Percentiles rank a stretch among this genome's conserved stretches.
Evolutionary conservation across 352 stramenopile species (phyloP).

Genomic region (Phytophthora pini): DNA sequence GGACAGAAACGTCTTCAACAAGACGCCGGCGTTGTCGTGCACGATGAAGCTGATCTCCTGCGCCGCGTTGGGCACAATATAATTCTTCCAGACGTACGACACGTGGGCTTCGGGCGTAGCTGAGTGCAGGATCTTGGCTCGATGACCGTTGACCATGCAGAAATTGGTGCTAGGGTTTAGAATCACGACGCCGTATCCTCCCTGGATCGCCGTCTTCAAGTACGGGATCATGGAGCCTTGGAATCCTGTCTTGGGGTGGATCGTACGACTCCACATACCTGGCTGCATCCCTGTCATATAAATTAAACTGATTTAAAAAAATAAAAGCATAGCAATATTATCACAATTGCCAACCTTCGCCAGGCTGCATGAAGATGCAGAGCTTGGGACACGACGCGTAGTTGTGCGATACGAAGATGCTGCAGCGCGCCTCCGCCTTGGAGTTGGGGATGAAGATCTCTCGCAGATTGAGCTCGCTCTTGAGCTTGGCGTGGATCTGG

Average conservation of each 20-base stretch:
- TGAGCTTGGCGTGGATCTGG: slow-evolving; percentile 88
- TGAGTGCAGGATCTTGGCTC: slow-evolving; percentile 85
- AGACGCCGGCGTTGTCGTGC: slow-evolving; percentile 67
- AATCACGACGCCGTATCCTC: slow-evolving; percentile 82
- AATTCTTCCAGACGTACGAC: slow-evolving; percentile 88
- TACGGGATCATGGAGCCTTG: slow-evolving; percentile 91
- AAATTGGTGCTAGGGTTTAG: slow-evolving; percentile 88
- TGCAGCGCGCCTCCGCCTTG: slow-evolving; percentile 87
- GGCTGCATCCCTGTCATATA: slow-evolving; percentile 58
- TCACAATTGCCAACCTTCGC: slow-evolving; percentile 41
- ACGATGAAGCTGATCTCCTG: slow-evolving; percentile 89
- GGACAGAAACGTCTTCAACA: slow-evolving; percentile 79
- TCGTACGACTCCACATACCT: slow-evolving; percentile 73
- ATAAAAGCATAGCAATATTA: neutral
- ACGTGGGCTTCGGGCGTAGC: slow-evolving; percentile 79
- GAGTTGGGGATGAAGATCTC: slow-evolving; percentile 91
- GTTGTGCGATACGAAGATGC: slow-evolving; percentile 86
- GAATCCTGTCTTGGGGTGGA: slow-evolving; percentile 84
- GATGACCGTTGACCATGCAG: slow-evolving; percentile 79
- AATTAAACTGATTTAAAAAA: neutral
- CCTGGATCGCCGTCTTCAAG: slow-evolving; percentile 85
- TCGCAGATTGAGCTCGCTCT: slow-evolving; percentile 82
- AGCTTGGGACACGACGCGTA: slow-evolving; percentile 83
- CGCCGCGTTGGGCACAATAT: slow-evolving; percentile 80
- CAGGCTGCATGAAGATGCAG: slow-evolving; percentile 84